Conservation (phyloP, 108 stramenopile species). For the Stephanodiscus minutulus region DNA sequence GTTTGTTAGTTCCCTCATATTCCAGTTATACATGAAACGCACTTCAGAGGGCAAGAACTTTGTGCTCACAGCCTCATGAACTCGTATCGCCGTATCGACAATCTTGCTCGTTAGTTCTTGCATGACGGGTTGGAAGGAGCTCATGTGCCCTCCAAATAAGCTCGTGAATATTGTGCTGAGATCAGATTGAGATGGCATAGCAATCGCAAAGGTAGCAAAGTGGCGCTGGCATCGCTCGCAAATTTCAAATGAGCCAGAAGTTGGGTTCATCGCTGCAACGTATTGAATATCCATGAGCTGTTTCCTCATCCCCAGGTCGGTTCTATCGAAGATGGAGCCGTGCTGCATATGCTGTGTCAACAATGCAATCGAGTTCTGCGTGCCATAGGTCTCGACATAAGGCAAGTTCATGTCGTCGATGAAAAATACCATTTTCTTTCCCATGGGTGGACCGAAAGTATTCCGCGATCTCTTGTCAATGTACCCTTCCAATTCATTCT, state of each 20-base stretch:
- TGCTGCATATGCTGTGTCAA: slow-evolving; percentile 88
- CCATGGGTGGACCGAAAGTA: slow-evolving; percentile 83
- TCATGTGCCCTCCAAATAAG: slow-evolving; percentile 77
- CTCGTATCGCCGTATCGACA: slow-evolving; percentile 75
- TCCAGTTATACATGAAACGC: slow-evolving; percentile 93
- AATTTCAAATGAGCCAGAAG: slow-evolving; percentile 85
- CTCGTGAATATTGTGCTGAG: slow-evolving; percentile 81
- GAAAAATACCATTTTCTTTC: slow-evolving; percentile 80
- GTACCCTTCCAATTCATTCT: slow-evolving; percentile 78
- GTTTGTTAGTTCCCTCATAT: slow-evolving; percentile 90
- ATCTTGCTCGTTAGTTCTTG: slow-evolving; percentile 60
- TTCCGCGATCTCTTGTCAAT: slow-evolving; percentile 89
- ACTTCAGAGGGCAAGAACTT: slow-evolving; percentile 88
- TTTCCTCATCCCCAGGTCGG: slow-evolving; percentile 85
- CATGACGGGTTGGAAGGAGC: slow-evolving; percentile 62
- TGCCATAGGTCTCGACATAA: slow-evolving; percentile 91
- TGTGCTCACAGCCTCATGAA: slow-evolving; percentile 71
- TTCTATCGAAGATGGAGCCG: slow-evolving; percentile 85
- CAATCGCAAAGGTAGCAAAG: slow-evolving; percentile 82
- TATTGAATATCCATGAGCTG: slow-evolving; percentile 88
- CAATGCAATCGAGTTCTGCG: slow-evolving; percentile 88
- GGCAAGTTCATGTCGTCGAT: slow-evolving; percentile 93
- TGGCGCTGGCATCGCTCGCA: slow-evolving; percentile 88
- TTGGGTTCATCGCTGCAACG: slow-evolving; percentile 91
- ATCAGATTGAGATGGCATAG: slow-evolving; percentile 79